Evolutionary conservation across 257 asterid species (phyloP), one percentile per base, ranked within the genome.

Genomic region (Rubia yunnanensis): DNA sequence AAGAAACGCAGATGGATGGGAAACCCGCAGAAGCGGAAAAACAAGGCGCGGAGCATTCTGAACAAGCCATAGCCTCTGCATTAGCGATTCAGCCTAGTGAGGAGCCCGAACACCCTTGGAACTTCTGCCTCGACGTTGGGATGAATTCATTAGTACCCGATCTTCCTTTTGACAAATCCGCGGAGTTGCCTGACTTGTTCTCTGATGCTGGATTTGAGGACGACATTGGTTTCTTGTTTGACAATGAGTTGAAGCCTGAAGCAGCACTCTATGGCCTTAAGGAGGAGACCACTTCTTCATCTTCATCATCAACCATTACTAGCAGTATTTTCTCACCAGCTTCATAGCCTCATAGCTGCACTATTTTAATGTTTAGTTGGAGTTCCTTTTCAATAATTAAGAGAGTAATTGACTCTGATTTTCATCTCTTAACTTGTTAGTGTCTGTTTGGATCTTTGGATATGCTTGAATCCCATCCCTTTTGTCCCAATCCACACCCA

Each of bases 21-120:
- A 17, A 58, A n/a, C 30, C 24, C 10, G 68, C 54, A 69, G 69
- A 72, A 30, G 78, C 74, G 20, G 82, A 71, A 26, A 65, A 60
- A 69, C 41, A 63, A 17, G 44, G 67, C 15, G 76, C 72, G 64
- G 53, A 64, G n/a, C 68, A 73, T 17, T 18, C 46, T 61, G 73
- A 70, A 7, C 72, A n/a, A n/a, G n/a, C 76, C 74, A 22, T 61
- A 9, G 83, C 77, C 18, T 35, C 23, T 4, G 15, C 36, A 18
- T 6, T 50, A 11, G 66, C 71, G 32, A 80, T 83, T 77, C 85
- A 79, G 35, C 80, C 79, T 5, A 39, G 54, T 3, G 77, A 73
- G 46, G 86, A 82, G 46, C 83, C 74, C 17, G 88, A 77, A 64
- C 79, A 84, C 79, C 95, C 87, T 0, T 91, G 96, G 96, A 80